Base-by-base conservation (phyloP, 805 yeast species). In the Ascoidea rubescens region DNA sequence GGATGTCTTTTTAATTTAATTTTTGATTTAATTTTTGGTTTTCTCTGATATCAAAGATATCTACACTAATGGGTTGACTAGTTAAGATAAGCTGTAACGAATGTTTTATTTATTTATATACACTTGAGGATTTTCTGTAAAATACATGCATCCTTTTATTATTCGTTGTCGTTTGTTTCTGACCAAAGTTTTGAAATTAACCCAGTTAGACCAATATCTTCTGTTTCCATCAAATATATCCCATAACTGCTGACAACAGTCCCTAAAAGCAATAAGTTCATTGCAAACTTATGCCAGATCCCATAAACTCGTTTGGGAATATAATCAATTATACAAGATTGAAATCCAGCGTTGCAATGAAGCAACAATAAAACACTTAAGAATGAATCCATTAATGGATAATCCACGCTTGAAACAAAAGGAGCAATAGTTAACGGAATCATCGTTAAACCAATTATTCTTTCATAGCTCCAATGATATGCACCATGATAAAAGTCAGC, bases 391-490 rank as follows among this genome's bases (percentile, higher is more conserved):
- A 81, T 64, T 28, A 82, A 70, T 10, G 95, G 84, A 5, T 82
- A 72, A 56, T 79, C 67, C 14, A 83, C 77, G 32, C 96, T 96
- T 48, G 84, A 74, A 45, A 84, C 76, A 58, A 89, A 77, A 28
- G 98, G 96, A 28, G 82, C 70, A 45, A 83, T 75, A 32, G 81
- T 74, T 55, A 91, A 70, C 37, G 99, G 99, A 30, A 88, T 75
- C 65, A 90, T 71, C 8, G 82, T 79, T 16, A 83, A 65, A 4
- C 95, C 74, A 43, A 88, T 69, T 4, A 78, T 61, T 59, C 87
- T 79, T 73, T 91, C 99, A 60, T 82, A 81, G n/a, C 86, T 72
- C 99, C 99, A 91, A 72, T 90, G 98, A 65, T 79, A 76, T 30
- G 95, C 85, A 49, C 98, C 97, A 62, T 88, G 90, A 50, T 72